Evolutionary conservation across 2,329 filamentous ascomycete genomes (phyloP).

Genomic region (Albifimbria verrucaria): DNA sequence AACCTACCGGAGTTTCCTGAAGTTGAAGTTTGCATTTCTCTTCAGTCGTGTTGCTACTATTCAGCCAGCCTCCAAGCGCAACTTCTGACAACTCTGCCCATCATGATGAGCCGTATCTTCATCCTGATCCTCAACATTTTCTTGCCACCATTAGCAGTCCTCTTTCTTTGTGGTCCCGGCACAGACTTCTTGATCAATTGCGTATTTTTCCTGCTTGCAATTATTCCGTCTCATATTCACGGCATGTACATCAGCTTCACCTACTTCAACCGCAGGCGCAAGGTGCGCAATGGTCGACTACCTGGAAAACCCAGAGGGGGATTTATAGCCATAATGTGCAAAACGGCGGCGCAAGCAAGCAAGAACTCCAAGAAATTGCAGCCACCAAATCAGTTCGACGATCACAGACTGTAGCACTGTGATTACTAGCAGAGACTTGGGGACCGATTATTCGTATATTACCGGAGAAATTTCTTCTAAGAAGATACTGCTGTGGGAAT

Average conservation of each 20-base stretch:
- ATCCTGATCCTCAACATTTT: neutral
- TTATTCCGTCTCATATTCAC: neutral
- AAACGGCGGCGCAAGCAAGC: constrained; percentile 1
- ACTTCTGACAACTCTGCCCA: too few species aligned
- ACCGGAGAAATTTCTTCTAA: too few species aligned
- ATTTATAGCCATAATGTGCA: constrained; percentile 2
- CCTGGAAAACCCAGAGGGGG: constrained; percentile 1
- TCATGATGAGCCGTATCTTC: neutral
- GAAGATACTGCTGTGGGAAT: too few species aligned
- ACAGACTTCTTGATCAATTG: neutral
- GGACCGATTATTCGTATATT: too few species aligned
- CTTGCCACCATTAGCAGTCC: neutral
- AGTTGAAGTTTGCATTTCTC: too few species aligned
- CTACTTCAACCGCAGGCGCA: neutral
- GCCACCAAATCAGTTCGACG: neutral
- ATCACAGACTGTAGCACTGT: constrained; percentile 15
- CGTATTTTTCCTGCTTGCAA: neutral
- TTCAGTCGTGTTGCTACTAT: too few species aligned
- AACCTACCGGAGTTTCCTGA: too few species aligned
- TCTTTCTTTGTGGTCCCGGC: neutral
- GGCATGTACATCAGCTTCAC: constrained; percentile 5
- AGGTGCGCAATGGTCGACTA: neutral
- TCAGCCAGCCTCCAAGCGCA: too few species aligned
- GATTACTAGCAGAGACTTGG: too few species aligned
- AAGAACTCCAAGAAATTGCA: neutral